A percentile compares a stretch with the other conserved stretches of the same genome.
Evolutionary conservation across 768 basidiomycete species (phyloP).

Genomic region (Daedaleopsis nitida): DNA sequence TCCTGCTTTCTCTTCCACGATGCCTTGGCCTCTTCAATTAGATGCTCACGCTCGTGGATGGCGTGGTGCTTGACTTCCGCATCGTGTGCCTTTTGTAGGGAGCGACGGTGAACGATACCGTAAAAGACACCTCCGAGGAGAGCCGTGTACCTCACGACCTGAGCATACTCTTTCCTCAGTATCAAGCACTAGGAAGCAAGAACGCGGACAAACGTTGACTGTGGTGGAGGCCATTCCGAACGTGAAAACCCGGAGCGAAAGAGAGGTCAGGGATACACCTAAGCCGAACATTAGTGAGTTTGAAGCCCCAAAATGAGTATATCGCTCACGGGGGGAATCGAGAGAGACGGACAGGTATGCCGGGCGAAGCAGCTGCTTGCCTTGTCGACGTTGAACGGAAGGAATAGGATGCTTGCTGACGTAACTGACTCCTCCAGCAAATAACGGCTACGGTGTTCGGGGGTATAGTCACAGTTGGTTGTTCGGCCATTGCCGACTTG

Average conservation of each 20-base stretch:
- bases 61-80: constrained; percentile 74
- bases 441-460: too few relatives aligned
- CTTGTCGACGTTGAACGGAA: constrained; percentile 14
- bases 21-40: constrained; percentile 86
- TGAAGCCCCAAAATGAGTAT: too few relatives aligned
- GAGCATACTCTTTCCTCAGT: not conserved
- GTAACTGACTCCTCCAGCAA: constrained; percentile 12
- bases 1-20: constrained; percentile 85
- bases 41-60: constrained; percentile 68
- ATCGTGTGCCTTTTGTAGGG: constrained; percentile 82
- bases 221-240: constrained; percentile 68
- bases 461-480: too few relatives aligned
- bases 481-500: not conserved
- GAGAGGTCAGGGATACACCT: constrained; percentile 1
- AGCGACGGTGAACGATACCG: constrained; percentile 89
- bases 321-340: constrained; percentile 7
- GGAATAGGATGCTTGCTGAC: constrained; percentile 23
- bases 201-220: constrained; percentile 61
- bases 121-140: constrained; percentile 86
- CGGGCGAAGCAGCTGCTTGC: constrained; percentile 17
- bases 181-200: not conserved
- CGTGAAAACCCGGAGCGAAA: constrained; percentile 6
- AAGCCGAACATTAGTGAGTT: too few relatives aligned
- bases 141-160: constrained; percentile 93
- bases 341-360: constrained; percentile 5